Evolutionary conservation across 495 filamentous ascomycete genomes (phyloP), one percentile per base, ranked within the genome.

Genomic region (Hypoxylon fuscum): DNA sequence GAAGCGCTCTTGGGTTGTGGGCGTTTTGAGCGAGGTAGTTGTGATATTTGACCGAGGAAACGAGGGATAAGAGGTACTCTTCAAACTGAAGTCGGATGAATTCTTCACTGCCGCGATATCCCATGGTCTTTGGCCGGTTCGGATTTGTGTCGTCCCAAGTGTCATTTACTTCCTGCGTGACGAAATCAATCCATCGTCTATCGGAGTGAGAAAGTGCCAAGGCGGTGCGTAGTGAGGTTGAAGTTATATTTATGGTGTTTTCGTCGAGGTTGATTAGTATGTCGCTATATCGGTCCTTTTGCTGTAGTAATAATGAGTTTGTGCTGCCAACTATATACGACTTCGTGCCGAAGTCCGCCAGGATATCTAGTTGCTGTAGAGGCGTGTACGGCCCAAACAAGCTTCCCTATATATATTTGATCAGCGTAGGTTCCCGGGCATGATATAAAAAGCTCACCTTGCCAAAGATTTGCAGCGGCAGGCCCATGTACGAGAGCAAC

Each of bases 81-180:
- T 98, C 95, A 58, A 98, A 98, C 67, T 98, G 95, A 5, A 98
- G 85, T 15, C 95, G 86, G 68, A 98, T 98, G 72, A 97, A 98
- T 70, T 98, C 96, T 77, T 98, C 95, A 57, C 93, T 97, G 47
- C 95, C 95, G 65, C 92, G 89, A 70, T 97, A 98, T 14, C 93
- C 94, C 79, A 96, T 89, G 5, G 92, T 96, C 65, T 93, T 96
- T 12, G 95, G 95, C 37, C 90, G 85, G 46, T 86, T 81, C 5
- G 95, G 95, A 73, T 98, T 93, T 5, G 85, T 79, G 32, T 96
- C 91, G 74, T 98, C 94, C 95, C 95, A 98, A 1, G 93, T 97
- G 55, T 97, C 93, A 66, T 92, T 91, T 29, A 98, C 91, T 38
- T 92, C 89, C 71, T 96, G 91, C 7, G 92, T 93, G 37, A 98